Evolutionary conservation across 1,139 yeast genomes (phyloP), one percentile per base, ranked within the genome.

Genomic region (Blastobotrys aristatus): DNA sequence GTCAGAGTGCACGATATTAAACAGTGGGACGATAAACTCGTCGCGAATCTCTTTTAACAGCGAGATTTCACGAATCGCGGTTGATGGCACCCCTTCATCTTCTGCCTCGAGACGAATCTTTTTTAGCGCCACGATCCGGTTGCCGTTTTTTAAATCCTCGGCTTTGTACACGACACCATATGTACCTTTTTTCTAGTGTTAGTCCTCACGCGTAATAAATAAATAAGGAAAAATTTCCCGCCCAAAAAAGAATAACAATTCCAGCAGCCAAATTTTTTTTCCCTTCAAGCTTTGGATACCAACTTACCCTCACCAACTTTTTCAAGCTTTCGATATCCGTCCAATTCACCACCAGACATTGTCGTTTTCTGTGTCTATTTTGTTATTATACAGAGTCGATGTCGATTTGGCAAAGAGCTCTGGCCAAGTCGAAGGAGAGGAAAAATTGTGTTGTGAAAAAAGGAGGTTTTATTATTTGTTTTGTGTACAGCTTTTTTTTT

Each of bases 91-190:
- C 37, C 99, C 99, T 68, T 92, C 98, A 67, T 90, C 97, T 67
- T 94, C 98, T 40, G 95, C 88, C 64, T 94, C 99, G 49, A 94
- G 74, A 51, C 98, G 78, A 66, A 92, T 92, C 69, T 92, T 92
- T 67, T 92, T 92, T 59, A 94, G 72, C 0, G 99, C 99, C 40
- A 92, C 98, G 24, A 90, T 79, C 47, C 97, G 74, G 70, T 90
- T 89, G 61, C 87, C 86, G 67, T 92, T 90, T 56, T 83, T 82
- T 49, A 85, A 79, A 65, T 92, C 97, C 40, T 88, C 74, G 2
- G 98, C 98, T 67, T 92, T 92, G 71, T 92, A 94, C 22, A 92
- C 99, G 48, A 92, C 98, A 55, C 98, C 99, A 64, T 92, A 92
- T 3, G 99, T 92, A 54, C 92, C 81, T 76, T 46, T 13, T 4